phyloP scores from a whole-genome alignment of 768 basidiomycete species.

The Agrocybe chaxingu region DNA sequence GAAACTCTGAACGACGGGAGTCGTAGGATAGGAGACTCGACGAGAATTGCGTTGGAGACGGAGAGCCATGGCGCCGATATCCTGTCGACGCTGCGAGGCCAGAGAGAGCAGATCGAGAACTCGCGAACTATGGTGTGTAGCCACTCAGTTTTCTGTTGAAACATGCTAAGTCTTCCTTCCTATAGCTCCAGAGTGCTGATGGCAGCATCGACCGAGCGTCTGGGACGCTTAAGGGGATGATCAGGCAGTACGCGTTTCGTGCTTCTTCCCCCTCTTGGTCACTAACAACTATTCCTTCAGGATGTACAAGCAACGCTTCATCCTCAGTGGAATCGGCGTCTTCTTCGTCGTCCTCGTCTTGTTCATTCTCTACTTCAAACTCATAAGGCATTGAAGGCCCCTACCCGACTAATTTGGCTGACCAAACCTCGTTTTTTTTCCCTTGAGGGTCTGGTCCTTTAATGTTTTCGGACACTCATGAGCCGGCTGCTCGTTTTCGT shows the following conservation, averaged over 20 bases:
- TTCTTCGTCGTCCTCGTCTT: conserved; percentile 75
- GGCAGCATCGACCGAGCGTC: conserved; percentile 82
- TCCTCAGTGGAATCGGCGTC: conserved; percentile 72
- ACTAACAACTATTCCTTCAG: conserved; percentile 33
- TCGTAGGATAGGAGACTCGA: conserved; percentile 70
- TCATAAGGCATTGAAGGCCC: conserved; percentile 19
- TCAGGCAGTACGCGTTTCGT: conserved; percentile 63
- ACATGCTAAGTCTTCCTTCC: not conserved
- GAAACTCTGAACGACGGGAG: conserved; percentile 73
- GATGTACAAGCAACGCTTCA: conserved; percentile 87
- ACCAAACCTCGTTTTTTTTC: not conserved
- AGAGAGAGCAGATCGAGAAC: conserved; percentile 90
- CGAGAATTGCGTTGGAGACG: conserved; percentile 87
- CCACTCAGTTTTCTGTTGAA: not conserved
- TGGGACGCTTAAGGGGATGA: conserved; percentile 90
- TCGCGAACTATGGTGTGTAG: conserved; percentile 72
- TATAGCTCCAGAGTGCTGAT: conserved; percentile 77
- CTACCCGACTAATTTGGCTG: too few species aligned
- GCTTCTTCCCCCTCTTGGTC: not conserved
- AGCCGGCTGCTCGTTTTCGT: too few species aligned
- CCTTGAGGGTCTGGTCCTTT: not conserved
- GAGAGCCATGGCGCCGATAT: conserved; percentile 92
- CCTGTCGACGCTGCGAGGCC: conserved; percentile 69
- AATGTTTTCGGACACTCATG: too few species aligned
- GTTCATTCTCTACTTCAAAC: conserved; percentile 67